Evolutionary conservation across 1,284 basidiomycete species (phyloP).

Genomic region (Phellinidium pouzarii): DNA sequence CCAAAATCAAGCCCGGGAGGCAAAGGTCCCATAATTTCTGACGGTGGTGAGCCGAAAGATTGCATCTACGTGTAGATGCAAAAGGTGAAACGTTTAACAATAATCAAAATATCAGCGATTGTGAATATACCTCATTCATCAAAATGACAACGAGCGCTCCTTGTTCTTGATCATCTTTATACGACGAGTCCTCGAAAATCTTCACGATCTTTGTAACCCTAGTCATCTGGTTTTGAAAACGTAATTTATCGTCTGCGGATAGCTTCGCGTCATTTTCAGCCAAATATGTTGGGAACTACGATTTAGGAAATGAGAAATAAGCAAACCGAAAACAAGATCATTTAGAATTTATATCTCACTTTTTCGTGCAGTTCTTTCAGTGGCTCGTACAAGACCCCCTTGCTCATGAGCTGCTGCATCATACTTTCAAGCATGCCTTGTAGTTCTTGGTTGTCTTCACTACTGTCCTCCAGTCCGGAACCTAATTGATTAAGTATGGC

Average conservation of each 20-base stretch:
- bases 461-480: constrained; percentile 27
- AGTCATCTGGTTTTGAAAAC: constrained; percentile 64
- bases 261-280: constrained; percentile 42
- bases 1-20: constrained; percentile 69
- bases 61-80: constrained; percentile 56
- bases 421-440: constrained; percentile 80
- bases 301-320: background rate
- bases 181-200: constrained; percentile 66
- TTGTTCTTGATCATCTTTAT: constrained; percentile 47
- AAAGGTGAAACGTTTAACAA: constrained; percentile 13
- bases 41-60: constrained; percentile 79
- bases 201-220: constrained; percentile 65
- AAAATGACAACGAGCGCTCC: constrained; percentile 55
- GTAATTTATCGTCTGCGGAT: constrained; percentile 54
- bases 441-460: constrained; percentile 56
- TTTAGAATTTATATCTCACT: constrained; percentile 36
- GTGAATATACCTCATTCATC: constrained; percentile 63
- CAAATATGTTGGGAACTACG: constrained; percentile 81
- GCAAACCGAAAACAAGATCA: constrained; percentile 1
- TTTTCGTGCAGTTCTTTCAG: constrained; percentile 84
- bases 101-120: background rate
- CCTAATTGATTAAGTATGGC: constrained; percentile 42
- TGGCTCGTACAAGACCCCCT: constrained; percentile 90
- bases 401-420: constrained; percentile 93
- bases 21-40: constrained; percentile 88